Evolutionary conservation across 768 basidiomycete species (phyloP).

Genomic region (Pisolithus sp.): DNA sequence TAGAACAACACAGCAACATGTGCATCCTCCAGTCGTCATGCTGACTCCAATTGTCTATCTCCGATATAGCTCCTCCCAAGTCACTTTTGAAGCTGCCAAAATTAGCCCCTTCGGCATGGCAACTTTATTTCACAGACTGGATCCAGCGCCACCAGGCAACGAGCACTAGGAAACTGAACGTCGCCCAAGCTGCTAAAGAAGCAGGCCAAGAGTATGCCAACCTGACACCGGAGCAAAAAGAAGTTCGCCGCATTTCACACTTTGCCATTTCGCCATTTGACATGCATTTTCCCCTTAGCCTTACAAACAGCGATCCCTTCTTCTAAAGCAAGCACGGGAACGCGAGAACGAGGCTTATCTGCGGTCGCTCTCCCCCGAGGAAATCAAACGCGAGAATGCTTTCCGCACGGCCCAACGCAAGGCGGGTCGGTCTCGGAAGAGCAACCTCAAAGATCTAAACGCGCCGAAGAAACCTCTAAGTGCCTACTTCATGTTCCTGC

Average conservation of each 20-base stretch:
- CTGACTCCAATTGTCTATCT: slow-evolving; percentile 21
- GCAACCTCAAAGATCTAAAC: slow-evolving; percentile 95
- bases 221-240: slow-evolving; percentile 74
- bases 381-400: slow-evolving; percentile 89
- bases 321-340: slow-evolving; percentile 81
- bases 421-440: slow-evolving; percentile 86
- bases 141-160: slow-evolving; percentile 80
- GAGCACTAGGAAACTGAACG: slow-evolving; percentile 81
- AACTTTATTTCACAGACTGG: slow-evolving; percentile 94
- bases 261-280: slow-evolving; percentile 20
- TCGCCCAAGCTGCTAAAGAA: slow-evolving; percentile 92
- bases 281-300: slow-evolving; percentile 42
- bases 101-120: slow-evolving; percentile 92
- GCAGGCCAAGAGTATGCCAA: slow-evolving; percentile 86
- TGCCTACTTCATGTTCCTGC: slow-evolving; percentile 93
- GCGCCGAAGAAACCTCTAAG: slow-evolving; percentile 93
- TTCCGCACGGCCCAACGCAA: slow-evolving; percentile 90
- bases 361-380: slow-evolving; percentile 83
- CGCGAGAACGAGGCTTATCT: slow-evolving; percentile 80
- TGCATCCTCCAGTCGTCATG: slow-evolving; percentile 25
- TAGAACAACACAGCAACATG: slow-evolving; percentile 22
- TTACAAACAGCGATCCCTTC: slow-evolving; percentile 78
- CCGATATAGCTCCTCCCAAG: slow-evolving; percentile 54
- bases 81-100: slow-evolving; percentile 83
- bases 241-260: slow-evolving; percentile 41